Base-by-base conservation (phyloP, 2,329 filamentous ascomycete genomes). In the Salinomyces thailandicus region DNA sequence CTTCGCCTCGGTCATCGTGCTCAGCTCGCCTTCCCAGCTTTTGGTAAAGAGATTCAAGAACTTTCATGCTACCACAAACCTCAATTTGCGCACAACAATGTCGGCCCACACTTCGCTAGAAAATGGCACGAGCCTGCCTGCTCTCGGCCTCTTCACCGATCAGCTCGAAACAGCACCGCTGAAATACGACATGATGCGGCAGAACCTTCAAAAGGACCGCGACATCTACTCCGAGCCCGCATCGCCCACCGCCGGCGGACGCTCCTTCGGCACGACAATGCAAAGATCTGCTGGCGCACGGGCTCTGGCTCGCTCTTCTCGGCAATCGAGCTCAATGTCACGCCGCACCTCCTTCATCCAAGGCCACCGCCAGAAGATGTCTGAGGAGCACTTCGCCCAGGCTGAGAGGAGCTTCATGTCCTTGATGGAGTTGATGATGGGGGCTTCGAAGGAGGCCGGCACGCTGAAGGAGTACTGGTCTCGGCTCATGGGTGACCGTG, bases 361-460 rank as follows among this genome's bases (percentile, higher is more conserved):
- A n/a, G 15, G 9, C 28, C 49, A 52, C 38, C 47, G 48, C 28
- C 46, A 38, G 39, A 49, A 52, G 32, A 50, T 54, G 48, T 50
- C 51, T 7, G 38, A 44, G 24, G 54, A 55, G 38, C 37, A 49
- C 14, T 52, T 45, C 17, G 39, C 43, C n/a, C 48, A 55, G 30
- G 53, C 52, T 17, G 54, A 55, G 39, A 41, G 38, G 42, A 55
- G 54, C 37, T 57, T 57, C 44, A 48, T 52, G 38, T 41, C 46
- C 11, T 37, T 57, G 38, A 54, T 57, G 15, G 54, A 57, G 29
- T 41, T 55, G 31, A 54, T 57, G 45, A 40, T 46, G 18, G 51
- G 36, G 33, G 54, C 53, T 20, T 52, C 48, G 3, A 45, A 47
- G 13, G 54, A 57, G 33, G 53, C 54, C 5, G 46, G 46, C 7